Conservation (phyloP, 306 rosid species). For the Begonia masoniana region DNA sequence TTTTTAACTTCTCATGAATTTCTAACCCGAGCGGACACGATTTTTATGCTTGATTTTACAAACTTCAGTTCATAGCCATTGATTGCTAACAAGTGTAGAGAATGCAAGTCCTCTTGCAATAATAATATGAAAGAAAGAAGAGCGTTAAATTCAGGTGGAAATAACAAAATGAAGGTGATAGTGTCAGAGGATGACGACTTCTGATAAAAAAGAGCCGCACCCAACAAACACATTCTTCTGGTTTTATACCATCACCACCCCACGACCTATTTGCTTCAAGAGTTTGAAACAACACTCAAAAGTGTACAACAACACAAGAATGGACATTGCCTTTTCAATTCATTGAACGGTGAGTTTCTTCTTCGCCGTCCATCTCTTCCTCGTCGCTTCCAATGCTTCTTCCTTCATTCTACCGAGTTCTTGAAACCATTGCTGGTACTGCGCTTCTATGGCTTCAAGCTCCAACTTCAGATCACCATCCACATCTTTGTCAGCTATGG, state of each 20-base stretch:
- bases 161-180: constrained; percentile 6
- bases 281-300: constrained; percentile 10
- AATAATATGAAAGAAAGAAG: background rate
- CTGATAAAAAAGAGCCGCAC: constrained; percentile 19
- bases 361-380: constrained; percentile 59
- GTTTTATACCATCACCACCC: constrained; percentile 3
- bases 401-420: constrained; percentile 54
- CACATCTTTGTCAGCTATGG: constrained; percentile 26
- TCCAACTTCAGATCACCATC: constrained; percentile 52
- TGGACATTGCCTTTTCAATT: constrained; percentile 11
- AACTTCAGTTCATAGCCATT: no score
- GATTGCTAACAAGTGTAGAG: no score
- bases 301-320: constrained; percentile 14
- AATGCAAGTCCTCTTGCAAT: background rate
- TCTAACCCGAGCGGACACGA: no score
- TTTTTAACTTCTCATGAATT: no score
- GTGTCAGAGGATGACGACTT: constrained; percentile 15
- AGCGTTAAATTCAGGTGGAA: background rate
- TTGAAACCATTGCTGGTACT: constrained; percentile 44
- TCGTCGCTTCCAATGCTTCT: constrained; percentile 59
- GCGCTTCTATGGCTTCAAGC: constrained; percentile 44
- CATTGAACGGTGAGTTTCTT: constrained; percentile 31
- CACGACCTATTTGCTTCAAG: constrained; percentile 13
- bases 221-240: constrained; percentile 20
- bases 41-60: no score